A percentile compares a stretch with the other conserved stretches of the same genome.
Evolutionary conservation across 768 basidiomycete species (phyloP).

Genomic region (Auriscalpium vulgare): DNA sequence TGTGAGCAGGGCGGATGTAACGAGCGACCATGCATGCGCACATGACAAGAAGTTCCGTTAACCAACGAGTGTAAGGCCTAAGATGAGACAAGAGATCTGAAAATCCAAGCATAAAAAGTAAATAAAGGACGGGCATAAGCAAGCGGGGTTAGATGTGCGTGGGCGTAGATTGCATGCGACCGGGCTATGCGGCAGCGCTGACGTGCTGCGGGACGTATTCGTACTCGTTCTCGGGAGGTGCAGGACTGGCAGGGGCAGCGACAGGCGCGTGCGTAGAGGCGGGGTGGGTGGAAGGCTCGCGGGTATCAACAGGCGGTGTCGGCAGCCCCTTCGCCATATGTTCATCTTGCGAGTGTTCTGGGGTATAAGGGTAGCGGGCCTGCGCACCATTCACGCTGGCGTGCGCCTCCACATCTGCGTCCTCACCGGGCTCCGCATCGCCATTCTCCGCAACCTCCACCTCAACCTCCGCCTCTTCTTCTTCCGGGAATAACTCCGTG

Average conservation of each 20-base stretch:
- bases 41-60: too few species aligned
- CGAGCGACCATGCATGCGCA: background rate
- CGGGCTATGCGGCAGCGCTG: too few species aligned
- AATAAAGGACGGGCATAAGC: too few species aligned
- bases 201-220: too few species aligned
- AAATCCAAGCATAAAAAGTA: too few species aligned
- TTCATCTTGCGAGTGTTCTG: background rate
- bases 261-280: background rate
- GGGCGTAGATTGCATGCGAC: too few species aligned
- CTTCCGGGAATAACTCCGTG: background rate
- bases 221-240: background rate
- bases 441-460: too few species aligned
- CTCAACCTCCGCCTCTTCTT: too few species aligned
- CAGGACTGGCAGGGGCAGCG: background rate
- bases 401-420: background rate
- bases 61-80: too few species aligned
- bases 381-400: background rate
- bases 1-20: background rate
- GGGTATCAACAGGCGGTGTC: conserved; percentile 1
- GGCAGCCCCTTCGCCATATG: background rate
- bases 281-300: background rate
- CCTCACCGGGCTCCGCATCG: too few species aligned
- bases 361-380: background rate
- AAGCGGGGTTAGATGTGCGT: too few species aligned
- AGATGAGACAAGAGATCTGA: too few species aligned